Evolutionary conservation across 352 stramenopile species (phyloP).

Genomic region (Sclerospora graminicola): DNA sequence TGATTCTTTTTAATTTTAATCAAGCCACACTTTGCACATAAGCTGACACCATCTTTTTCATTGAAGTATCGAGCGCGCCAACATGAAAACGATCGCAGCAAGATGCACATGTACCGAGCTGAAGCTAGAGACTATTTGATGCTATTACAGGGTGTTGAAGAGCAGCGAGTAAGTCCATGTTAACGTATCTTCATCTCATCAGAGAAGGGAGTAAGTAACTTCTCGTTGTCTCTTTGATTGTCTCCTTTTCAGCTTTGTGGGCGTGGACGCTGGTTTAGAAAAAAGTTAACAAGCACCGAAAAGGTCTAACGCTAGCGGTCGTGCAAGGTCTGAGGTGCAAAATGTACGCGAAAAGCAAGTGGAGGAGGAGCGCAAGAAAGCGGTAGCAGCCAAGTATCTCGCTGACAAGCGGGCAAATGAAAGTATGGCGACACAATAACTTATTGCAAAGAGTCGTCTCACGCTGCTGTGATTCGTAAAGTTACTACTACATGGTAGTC

Average conservation of each 20-base stretch:
- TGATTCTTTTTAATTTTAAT: background rate
- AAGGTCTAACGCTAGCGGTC: slow-evolving; percentile 75
- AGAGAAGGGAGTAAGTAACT: background rate
- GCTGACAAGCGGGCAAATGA: slow-evolving; percentile 42
- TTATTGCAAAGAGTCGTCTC: background rate
- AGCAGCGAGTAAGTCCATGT: slow-evolving; percentile 48
- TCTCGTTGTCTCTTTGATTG: slow-evolving; percentile 1
- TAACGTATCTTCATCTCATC: slow-evolving; percentile 2
- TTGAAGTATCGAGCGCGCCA: slow-evolving; percentile 58
- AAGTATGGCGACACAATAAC: slow-evolving; percentile 10
- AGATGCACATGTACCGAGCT: slow-evolving; percentile 58
- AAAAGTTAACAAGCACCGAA: slow-evolving; percentile 56
- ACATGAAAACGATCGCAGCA: slow-evolving; percentile 59
- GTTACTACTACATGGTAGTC: too few species aligned
- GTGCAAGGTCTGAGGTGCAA: slow-evolving; percentile 65
- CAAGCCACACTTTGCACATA: background rate
- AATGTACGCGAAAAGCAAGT: slow-evolving; percentile 56
- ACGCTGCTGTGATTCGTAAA: background rate
- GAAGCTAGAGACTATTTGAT: slow-evolving; percentile 65
- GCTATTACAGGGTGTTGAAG: slow-evolving; percentile 54
- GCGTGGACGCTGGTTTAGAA: slow-evolving; percentile 59
- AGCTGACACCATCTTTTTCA: background rate
- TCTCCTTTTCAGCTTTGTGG: slow-evolving; percentile 42
- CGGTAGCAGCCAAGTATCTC: slow-evolving; percentile 44
- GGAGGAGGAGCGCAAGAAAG: slow-evolving; percentile 22